These are phyloP conservation scores for Edaphochlamys debaryana DNA, from an alignment of 139 green algal genomes.

Conservation along the genomic window DNA sequence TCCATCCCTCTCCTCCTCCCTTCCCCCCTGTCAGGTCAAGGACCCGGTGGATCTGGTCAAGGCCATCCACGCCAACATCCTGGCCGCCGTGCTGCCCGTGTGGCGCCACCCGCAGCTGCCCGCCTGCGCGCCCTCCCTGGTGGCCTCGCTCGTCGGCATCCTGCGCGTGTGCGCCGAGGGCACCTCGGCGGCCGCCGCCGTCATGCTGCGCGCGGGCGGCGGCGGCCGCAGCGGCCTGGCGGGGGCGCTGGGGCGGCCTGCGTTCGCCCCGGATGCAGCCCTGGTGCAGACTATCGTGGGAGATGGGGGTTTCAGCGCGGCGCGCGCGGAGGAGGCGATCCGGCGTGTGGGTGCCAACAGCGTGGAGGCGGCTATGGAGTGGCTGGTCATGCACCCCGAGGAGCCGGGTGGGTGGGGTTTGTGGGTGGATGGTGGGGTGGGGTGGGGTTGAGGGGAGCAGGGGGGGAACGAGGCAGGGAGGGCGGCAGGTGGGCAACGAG, in stretches of 20 bases:
- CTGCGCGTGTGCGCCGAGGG: constrained; percentile 70
- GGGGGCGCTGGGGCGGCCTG: constrained; percentile 5
- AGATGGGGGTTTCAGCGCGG: constrained; percentile 94
- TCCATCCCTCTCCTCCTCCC: too few species aligned
- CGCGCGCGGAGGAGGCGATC: constrained; percentile 79
- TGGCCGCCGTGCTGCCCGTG: constrained; percentile 77
- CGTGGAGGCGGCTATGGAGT: constrained; percentile 94
- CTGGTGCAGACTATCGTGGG: constrained; percentile 78
- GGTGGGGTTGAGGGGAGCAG: background rate
- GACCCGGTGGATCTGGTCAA: constrained; percentile 64
- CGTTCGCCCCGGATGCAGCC: constrained; percentile 55
- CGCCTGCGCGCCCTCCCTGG: constrained; percentile 32
- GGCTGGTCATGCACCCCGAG: constrained; percentile 88
- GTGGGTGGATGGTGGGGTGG: background rate
- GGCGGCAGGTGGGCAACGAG: background rate
- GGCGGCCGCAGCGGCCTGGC: background rate
- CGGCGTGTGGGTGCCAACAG: constrained; percentile 78
- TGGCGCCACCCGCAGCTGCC: constrained; percentile 71
- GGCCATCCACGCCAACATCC: constrained; percentile 61
- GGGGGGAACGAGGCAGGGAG: background rate
- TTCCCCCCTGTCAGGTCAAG: constrained; percentile 31
- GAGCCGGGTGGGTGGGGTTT: constrained; percentile 33
- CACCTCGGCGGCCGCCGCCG: constrained; percentile 25
- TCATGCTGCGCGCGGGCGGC: constrained; percentile 22
- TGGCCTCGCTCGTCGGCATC: constrained; percentile 65